Base-by-base conservation (phyloP, 2,329 filamentous ascomycete species). In the Acarospora socialis region DNA sequence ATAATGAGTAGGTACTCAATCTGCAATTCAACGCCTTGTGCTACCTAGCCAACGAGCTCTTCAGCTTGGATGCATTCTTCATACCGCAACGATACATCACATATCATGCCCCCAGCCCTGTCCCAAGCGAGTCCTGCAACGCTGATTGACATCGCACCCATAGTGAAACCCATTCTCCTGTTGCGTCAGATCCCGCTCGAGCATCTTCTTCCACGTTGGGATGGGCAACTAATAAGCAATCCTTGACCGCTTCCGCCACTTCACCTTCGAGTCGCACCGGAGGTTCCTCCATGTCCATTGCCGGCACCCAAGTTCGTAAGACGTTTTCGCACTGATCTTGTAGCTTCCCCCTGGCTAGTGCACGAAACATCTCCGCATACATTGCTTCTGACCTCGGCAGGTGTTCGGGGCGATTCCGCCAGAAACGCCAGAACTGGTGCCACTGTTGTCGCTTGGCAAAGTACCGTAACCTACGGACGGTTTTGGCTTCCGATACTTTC, bases 381-480 rank as follows among this genome's bases (percentile, higher is more conserved):
- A 77, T 57, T 10, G 48, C 47, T n/a, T 56, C 45, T 0, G 66
- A 63, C 13, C 75, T 67, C 1, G 58, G 43, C 6, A 51, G 46
- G 22, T 61, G 52, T 42, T 65, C 63, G 9, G 73, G 54, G 3
- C 70, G 62, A 34, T 63, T 59, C 33, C 64, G 63, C 61, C 76
- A 81, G 7, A 63, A 46, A 13, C 69, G 59, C 73, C 71, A 78
- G 44, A 80, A 71, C 4, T 57, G 55, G 10, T 61, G 49, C 62
- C 70, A 76, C 41, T 72, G 55, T 12, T 48, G 45, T 36, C 59
- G 58, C 13, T 43, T 40, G 4, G 67, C 59, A 39, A 71, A 66
- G 1, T 18, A 53, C 14, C 48, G 41, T 4, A 50, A 43, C 4
- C 47, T 35, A 43, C 56, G 52, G 4, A 58, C n/a, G n/a, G 44